Conservation (phyloP, 805 yeast species). For the Starmerella etchellsii region DNA sequence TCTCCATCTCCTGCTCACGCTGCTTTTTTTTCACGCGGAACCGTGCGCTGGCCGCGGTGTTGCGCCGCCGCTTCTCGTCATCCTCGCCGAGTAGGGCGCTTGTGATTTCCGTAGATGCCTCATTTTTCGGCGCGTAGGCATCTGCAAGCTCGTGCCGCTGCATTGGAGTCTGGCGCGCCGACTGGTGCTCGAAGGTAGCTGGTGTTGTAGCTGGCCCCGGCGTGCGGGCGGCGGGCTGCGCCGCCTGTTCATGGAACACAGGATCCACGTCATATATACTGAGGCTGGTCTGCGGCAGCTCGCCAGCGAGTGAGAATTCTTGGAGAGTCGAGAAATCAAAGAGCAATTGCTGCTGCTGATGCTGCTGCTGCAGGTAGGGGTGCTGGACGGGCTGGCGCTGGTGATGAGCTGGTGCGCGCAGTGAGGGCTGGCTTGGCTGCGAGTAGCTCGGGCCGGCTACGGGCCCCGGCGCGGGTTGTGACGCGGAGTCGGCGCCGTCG, state of each 20-base stretch:
- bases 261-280: conserved; percentile 18
- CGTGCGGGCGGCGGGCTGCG: background rate
- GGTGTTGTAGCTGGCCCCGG: background rate
- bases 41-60: conserved; percentile 90
- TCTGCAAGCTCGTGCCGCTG: conserved; percentile 18
- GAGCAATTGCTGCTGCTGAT: conserved; percentile 7
- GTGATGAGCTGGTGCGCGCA: background rate
- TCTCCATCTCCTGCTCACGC: conserved; percentile 84
- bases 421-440: background rate
- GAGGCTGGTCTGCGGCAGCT: conserved; percentile 21
- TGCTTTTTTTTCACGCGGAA: conserved; percentile 84
- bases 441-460: conserved; percentile 14
- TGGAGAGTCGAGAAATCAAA: conserved; percentile 24
- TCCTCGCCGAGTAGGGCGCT: conserved; percentile 25
- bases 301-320: conserved; percentile 27
- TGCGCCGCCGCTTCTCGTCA: conserved; percentile 67
- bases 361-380: background rate
- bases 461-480: too few species aligned
- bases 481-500: too few species aligned
- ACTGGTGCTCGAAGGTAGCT: background rate
- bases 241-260: conserved; percentile 12
- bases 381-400: conserved; percentile 21
- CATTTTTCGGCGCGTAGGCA: conserved; percentile 6
- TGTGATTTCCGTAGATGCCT: background rate
- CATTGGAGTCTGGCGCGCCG: conserved; percentile 6